phyloP scores from a whole-genome alignment of 2,329 filamentous ascomycete species.

The Waltergamsia citrina region DNA sequence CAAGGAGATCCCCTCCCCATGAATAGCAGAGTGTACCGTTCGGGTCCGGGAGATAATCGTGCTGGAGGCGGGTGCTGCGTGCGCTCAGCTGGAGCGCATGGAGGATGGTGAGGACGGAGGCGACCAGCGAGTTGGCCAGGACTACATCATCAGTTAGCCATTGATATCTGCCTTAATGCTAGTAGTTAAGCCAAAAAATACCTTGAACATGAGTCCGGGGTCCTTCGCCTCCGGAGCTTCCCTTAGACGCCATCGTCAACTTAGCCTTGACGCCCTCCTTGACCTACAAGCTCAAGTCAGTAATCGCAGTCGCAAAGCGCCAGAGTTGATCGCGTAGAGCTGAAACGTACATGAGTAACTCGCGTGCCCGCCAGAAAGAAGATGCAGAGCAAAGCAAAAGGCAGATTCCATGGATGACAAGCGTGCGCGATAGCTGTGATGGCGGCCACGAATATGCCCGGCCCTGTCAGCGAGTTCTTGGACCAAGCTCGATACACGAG shows the following conservation, averaged over 20 bases:
- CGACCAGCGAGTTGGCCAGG: constrained; percentile 76
- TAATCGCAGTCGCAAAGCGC: background rate
- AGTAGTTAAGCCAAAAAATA: constrained; percentile 12
- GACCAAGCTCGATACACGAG: constrained; percentile 60
- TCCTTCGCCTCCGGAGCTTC: constrained; percentile 68
- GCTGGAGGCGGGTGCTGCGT: constrained; percentile 30
- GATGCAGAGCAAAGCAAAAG: constrained; percentile 71
- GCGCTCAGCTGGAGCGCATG: constrained; percentile 50
- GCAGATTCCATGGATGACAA: constrained; percentile 87
- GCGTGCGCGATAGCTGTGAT: constrained; percentile 74
- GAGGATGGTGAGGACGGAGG: constrained; percentile 53
- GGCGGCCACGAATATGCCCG: constrained; percentile 62
- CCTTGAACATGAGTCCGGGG: constrained; percentile 77
- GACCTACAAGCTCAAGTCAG: constrained; percentile 40
- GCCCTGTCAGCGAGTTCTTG: constrained; percentile 68
- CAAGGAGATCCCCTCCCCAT: constrained; percentile 52
- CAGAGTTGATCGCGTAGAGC: background rate
- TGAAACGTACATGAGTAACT: constrained; percentile 61
- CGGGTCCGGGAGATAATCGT: constrained; percentile 18
- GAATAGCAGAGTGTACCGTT: constrained; percentile 42
- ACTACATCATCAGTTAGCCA: constrained; percentile 31
- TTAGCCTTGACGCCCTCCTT: constrained; percentile 80
- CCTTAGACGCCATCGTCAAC: constrained; percentile 69
- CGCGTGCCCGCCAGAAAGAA: constrained; percentile 83
- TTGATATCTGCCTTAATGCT: background rate